Percentiles rank a stretch among this genome's conserved stretches.
Evolutionary conservation across 1,139 yeast genomes (phyloP).

Genomic region (Yarrowia galli): DNA sequence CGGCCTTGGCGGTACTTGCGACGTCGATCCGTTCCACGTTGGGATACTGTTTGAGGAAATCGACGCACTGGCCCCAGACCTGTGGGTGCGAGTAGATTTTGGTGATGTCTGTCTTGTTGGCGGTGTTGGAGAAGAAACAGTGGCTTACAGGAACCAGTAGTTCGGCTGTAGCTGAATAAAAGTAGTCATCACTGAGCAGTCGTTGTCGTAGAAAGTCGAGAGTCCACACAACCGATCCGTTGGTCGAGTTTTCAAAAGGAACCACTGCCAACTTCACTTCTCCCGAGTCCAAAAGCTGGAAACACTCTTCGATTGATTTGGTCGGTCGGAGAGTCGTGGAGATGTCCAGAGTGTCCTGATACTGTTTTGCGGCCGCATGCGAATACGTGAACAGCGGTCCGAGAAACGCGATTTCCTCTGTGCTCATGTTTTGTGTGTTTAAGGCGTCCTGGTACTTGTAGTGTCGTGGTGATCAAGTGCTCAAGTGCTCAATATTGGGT

Average conservation of each 20-base stretch:
- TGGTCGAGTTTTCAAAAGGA: slow-evolving; percentile 93
- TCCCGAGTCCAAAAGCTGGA: slow-evolving; percentile 57
- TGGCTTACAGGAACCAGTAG: slow-evolving; percentile 86
- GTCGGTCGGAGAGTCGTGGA: slow-evolving; percentile 27
- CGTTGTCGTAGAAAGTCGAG: slow-evolving; percentile 80
- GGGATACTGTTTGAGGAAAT: slow-evolving; percentile 53
- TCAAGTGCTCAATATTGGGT: neutral
- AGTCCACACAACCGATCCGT: slow-evolving; percentile 89
- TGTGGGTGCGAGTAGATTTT: slow-evolving; percentile 92
- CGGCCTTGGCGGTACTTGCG: slow-evolving; percentile 85
- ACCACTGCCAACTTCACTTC: slow-evolving; percentile 76
- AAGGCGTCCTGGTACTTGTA: neutral
- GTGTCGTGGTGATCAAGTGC: neutral
- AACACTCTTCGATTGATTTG: slow-evolving; percentile 58
- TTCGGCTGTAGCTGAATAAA: slow-evolving; percentile 59
- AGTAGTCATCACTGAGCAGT: slow-evolving; percentile 49
- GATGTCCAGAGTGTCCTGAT: slow-evolving; percentile 10
- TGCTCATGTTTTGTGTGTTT: neutral
- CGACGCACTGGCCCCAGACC: slow-evolving; percentile 92
- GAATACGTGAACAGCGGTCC: slow-evolving; percentile 36
- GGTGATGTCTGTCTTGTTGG: slow-evolving; percentile 54
- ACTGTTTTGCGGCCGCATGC: slow-evolving; percentile 35
- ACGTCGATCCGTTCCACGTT: slow-evolving; percentile 60
- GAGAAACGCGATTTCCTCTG: slow-evolving; percentile 28
- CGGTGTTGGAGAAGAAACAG: slow-evolving; percentile 60